Conservation (phyloP, 352 stramenopile species). For the Lagenidium giganteum region DNA sequence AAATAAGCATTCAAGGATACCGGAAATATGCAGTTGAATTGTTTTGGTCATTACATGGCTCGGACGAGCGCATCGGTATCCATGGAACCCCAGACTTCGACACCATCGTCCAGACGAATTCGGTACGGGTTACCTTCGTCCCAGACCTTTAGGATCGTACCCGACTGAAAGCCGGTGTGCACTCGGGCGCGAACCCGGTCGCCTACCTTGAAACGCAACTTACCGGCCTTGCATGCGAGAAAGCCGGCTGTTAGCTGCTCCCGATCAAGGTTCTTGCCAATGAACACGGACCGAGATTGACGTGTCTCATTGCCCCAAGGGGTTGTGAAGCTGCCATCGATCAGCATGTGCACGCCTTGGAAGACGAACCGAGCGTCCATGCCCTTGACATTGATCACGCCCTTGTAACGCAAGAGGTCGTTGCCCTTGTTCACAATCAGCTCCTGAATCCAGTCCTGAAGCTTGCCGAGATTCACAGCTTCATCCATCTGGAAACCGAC, state of each 20-base stretch:
- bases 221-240: slow-evolving; percentile 25
- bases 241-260: slow-evolving; percentile 44
- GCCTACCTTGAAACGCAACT: slow-evolving; percentile 36
- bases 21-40: no score
- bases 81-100: slow-evolving; percentile 36
- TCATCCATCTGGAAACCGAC: slow-evolving; percentile 31
- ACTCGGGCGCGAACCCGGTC: slow-evolving; percentile 36
- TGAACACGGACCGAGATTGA: slow-evolving; percentile 94
- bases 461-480: slow-evolving; percentile 84
- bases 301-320: slow-evolving; percentile 79
- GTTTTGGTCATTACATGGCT: no score
- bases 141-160: slow-evolving; percentile 35
- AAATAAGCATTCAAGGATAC: no score
- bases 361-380: slow-evolving; percentile 94
- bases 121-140: slow-evolving; percentile 45
- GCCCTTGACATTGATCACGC: slow-evolving; percentile 90
- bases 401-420: slow-evolving; percentile 93
- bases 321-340: slow-evolving; percentile 87
- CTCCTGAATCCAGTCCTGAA: slow-evolving; percentile 96
- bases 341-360: slow-evolving; percentile 95
- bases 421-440: slow-evolving; percentile 86
- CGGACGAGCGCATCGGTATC: slow-evolving; percentile 36
- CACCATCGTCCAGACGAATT: slow-evolving; percentile 27
- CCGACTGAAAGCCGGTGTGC: slow-evolving; percentile 29
- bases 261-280: slow-evolving; percentile 86